Conservation (phyloP, 805 yeast genomes). For the Nakazawaea pomicola region DNA sequence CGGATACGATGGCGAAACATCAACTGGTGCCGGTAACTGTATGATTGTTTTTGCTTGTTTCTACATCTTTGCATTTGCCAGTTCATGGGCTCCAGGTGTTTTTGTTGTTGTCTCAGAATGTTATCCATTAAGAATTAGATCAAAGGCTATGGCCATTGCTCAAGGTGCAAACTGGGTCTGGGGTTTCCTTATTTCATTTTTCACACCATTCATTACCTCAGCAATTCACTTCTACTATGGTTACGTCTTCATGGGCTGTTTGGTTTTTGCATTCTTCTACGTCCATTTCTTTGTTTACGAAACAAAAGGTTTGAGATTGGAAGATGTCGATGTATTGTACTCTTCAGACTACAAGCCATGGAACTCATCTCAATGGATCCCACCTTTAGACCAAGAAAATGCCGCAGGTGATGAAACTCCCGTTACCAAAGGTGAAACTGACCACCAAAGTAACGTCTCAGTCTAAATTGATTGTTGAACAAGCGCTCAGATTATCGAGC, state of each 20-base stretch:
- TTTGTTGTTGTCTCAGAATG: slow-evolving; percentile 56
- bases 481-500: no score
- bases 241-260: slow-evolving; percentile 50
- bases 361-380: slow-evolving; percentile 48
- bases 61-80: slow-evolving; percentile 69
- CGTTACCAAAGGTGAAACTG: slow-evolving; percentile 3
- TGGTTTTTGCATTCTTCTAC: slow-evolving; percentile 49
- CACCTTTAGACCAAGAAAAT: slow-evolving; percentile 27
- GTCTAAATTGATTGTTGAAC: no score
- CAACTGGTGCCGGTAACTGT: slow-evolving; percentile 51
- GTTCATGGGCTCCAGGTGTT: slow-evolving; percentile 71
- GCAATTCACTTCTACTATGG: slow-evolving; percentile 49
- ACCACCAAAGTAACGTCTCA: slow-evolving; percentile 2
- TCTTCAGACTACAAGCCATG: slow-evolving; percentile 38
- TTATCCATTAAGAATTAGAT: slow-evolving; percentile 66
- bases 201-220: slow-evolving; percentile 50
- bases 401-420: slow-evolving; percentile 9
- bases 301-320: slow-evolving; percentile 63
- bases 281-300: slow-evolving; percentile 56
- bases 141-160: slow-evolving; percentile 60
- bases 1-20: slow-evolving; percentile 30
- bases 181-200: slow-evolving; percentile 65
- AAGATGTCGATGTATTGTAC: slow-evolving; percentile 62
- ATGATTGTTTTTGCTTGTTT: slow-evolving; percentile 49
- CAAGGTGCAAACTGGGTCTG: slow-evolving; percentile 73